phyloP scores from a whole-genome alignment of 176 grass and related monocot species.

The Ampelocalamus luodianensis region DNA sequence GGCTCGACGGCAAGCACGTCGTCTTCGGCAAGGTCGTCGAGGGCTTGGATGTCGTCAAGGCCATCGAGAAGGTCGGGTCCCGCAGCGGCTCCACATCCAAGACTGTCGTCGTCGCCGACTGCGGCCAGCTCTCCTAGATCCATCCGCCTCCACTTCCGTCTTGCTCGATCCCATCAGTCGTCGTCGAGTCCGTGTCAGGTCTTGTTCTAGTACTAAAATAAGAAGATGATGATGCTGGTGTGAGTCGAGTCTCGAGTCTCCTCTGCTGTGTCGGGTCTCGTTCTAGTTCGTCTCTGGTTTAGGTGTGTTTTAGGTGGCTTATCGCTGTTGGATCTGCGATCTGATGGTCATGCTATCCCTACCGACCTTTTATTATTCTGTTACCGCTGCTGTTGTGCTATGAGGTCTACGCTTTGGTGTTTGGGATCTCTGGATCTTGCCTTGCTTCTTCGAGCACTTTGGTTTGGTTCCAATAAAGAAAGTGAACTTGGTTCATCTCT shows the following conservation, averaged over 20 bases:
- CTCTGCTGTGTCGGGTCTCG: not conserved
- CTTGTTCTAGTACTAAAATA: not conserved
- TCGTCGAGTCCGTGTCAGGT: not conserved
- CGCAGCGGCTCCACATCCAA: conserved; percentile 38
- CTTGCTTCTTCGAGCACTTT: not conserved
- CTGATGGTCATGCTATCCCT: not conserved
- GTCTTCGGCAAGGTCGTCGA: conserved; percentile 65
- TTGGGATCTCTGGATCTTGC: not conserved
- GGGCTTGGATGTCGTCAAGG: conserved; percentile 58
- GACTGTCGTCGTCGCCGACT: conserved; percentile 61
- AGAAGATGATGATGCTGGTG: conserved; percentile 14
- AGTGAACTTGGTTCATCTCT: not conserved
- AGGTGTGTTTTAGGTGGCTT: not conserved
- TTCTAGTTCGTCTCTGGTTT: not conserved
- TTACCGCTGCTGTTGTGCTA: not conserved
- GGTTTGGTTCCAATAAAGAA: not conserved
- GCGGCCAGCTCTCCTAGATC: conserved; percentile 63
- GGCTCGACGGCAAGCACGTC: conserved; percentile 84
- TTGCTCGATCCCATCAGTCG: not conserved
- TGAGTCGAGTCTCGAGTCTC: not conserved
- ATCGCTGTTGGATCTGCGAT: not conserved
- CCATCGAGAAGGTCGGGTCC: conserved; percentile 55
- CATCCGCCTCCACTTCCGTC: fast-evolving
- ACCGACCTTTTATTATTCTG: not conserved
- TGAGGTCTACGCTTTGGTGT: not conserved